Percentiles rank a stretch among this genome's conserved stretches.
Evolutionary conservation across 2,329 filamentous ascomycete species (phyloP).

Genomic region (Trichophyton rubrum): DNA sequence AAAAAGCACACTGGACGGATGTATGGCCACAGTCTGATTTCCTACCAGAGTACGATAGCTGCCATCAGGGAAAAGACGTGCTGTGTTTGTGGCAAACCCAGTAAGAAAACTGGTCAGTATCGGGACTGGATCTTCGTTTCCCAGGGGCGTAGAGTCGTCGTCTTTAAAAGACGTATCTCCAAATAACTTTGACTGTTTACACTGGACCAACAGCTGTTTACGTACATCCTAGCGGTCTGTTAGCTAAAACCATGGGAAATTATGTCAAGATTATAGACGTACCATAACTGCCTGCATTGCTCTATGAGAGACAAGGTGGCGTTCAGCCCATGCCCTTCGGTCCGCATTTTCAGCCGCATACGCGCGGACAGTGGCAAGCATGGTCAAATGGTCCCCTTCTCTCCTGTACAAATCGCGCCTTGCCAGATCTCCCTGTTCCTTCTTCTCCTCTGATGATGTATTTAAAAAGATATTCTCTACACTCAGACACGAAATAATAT

Average conservation of each 20-base stretch:
- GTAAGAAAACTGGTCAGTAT: slow-evolving; percentile 47
- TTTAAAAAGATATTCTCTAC: slow-evolving; percentile 53
- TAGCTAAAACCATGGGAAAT: not conserved
- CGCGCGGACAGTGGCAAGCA: slow-evolving; percentile 47
- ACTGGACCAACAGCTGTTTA: slow-evolving; percentile 48
- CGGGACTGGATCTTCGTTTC: slow-evolving; percentile 31
- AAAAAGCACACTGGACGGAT: slow-evolving; percentile 49
- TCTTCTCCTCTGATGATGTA: slow-evolving; percentile 46
- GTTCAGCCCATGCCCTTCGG: slow-evolving; percentile 48
- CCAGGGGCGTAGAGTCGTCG: slow-evolving; percentile 3
- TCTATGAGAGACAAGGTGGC: slow-evolving; percentile 48
- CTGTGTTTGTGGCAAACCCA: slow-evolving; percentile 50
- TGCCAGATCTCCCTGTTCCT: slow-evolving; percentile 45
- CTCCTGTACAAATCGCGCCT: slow-evolving; percentile 45
- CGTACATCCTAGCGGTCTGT: slow-evolving; percentile 39
- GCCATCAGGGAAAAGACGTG: slow-evolving; percentile 46
- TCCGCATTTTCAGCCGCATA: slow-evolving; percentile 47
- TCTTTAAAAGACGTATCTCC: slow-evolving; percentile 15
- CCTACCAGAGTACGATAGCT: slow-evolving; percentile 50
- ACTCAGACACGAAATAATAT: slow-evolving; percentile 59
- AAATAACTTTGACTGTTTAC: slow-evolving; percentile 37
- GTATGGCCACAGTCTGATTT: slow-evolving; percentile 51
- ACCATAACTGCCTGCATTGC: slow-evolving; percentile 55
- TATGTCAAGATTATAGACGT: slow-evolving; percentile 8
- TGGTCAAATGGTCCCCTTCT: slow-evolving; percentile 52